A percentile compares a stretch with the other conserved stretches of the same genome.
phyloP scores from a whole-genome alignment of 139 green algal species.

The Pycnococcus provasolii region DNA sequence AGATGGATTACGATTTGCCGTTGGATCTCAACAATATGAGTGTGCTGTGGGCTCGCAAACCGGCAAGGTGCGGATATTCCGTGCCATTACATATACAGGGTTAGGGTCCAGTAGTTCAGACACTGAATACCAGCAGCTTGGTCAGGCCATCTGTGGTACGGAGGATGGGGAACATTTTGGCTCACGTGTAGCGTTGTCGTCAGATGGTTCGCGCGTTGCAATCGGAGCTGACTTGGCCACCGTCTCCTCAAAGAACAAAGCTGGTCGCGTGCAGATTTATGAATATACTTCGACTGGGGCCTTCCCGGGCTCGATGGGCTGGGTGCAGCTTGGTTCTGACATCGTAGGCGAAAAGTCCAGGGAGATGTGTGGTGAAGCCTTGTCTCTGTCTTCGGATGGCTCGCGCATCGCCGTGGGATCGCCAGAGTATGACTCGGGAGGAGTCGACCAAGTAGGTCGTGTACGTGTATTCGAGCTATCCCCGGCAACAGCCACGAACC shows the following conservation, averaged over 20 bases:
- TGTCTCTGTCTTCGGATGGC: background rate
- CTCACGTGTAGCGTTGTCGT: background rate
- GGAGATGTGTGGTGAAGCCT: background rate
- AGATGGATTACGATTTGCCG: background rate
- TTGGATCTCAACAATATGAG: background rate
- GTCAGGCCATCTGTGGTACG: background rate
- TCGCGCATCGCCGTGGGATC: background rate
- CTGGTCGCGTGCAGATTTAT: background rate
- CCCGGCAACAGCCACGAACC: too few relatives aligned
- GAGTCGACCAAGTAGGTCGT: background rate
- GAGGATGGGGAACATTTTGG: background rate
- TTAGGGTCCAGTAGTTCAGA: too few relatives aligned
- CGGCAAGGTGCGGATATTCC: constrained; percentile 5
- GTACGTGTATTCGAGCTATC: background rate
- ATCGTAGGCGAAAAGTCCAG: background rate
- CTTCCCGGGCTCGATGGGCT: background rate
- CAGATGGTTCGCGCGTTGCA: background rate
- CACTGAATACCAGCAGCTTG: background rate
- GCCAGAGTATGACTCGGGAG: background rate
- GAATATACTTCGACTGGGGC: too few relatives aligned
- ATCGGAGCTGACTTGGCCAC: background rate
- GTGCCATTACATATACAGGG: background rate
- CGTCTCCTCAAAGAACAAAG: background rate
- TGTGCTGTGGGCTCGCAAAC: background rate
- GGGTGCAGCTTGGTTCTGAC: background rate